These are phyloP conservation scores for Cladosporium sp. DNA, from an alignment of 2,329 filamentous ascomycete genomes.

Conservation along the genomic window DNA sequence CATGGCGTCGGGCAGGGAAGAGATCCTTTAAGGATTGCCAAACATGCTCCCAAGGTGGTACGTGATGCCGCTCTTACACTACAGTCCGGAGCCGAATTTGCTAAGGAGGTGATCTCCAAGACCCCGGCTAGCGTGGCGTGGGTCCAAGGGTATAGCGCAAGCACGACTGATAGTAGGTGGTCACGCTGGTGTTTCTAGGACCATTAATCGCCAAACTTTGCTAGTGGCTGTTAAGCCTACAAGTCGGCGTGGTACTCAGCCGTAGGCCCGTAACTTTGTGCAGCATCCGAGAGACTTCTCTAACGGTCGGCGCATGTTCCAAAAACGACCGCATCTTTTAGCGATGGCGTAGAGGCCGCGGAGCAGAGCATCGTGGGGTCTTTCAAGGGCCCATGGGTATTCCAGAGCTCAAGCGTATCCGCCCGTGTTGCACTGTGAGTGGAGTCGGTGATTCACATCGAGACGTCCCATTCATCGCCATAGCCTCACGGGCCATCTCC, in stretches of 20 bases:
- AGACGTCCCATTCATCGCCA: not conserved
- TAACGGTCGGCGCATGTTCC: no score
- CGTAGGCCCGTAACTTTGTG: no score
- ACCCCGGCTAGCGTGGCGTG: not conserved
- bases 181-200: not conserved
- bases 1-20: not conserved
- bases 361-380: no score
- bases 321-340: no score
- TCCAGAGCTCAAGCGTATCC: not conserved
- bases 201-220: constrained; percentile 7
- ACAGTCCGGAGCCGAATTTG: not conserved
- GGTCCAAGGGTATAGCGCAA: constrained; percentile 3
- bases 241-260: no score
- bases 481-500: not conserved
- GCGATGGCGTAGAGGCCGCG: no score
- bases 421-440: not conserved
- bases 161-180: not conserved
- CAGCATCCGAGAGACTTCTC: no score
- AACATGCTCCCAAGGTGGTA: not conserved
- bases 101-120: constrained; percentile 4
- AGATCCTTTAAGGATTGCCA: constrained; percentile 5
- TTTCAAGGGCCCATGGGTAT: not conserved
- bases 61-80: not conserved
- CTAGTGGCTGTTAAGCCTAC: not conserved
- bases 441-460: no score